phyloP scores from a whole-genome alignment of 2,329 filamentous ascomycete species.

The Aspergillus viridinutans region DNA sequence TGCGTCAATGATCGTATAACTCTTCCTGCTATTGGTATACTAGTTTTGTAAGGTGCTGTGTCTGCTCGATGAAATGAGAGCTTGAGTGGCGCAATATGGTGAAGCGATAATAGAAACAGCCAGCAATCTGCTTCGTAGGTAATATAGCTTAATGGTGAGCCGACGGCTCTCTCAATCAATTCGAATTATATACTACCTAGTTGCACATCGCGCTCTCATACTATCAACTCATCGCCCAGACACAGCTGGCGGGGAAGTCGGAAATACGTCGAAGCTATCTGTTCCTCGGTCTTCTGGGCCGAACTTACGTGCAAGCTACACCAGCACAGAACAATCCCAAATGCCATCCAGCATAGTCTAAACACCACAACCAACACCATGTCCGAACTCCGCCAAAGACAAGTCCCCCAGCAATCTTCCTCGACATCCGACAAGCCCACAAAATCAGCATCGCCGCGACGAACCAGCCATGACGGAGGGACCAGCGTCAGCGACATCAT shows the following conservation, averaged over 20 bases:
- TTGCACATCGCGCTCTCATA: background rate
- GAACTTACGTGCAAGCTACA: background rate
- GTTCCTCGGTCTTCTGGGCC: background rate
- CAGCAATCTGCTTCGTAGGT: background rate
- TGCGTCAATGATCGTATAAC: background rate
- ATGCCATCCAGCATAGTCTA: background rate
- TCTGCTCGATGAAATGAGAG: background rate
- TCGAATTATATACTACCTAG: background rate
- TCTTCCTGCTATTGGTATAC: background rate
- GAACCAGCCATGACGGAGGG: slow-evolving; percentile 21
- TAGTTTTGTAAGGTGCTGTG: background rate
- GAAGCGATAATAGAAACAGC: background rate
- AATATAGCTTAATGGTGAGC: background rate
- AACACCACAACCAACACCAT: slow-evolving; percentile 10
- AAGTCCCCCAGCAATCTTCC: slow-evolving; percentile 10
- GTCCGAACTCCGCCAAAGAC: slow-evolving; percentile 31
- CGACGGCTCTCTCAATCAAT: background rate
- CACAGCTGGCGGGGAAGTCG: background rate
- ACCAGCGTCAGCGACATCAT: slow-evolving; percentile 59
- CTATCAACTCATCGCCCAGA: background rate
- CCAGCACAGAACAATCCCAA: background rate
- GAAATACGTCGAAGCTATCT: background rate
- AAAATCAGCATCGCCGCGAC: slow-evolving; percentile 7
- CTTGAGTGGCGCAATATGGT: background rate
- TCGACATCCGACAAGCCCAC: slow-evolving; percentile 4